These are phyloP conservation scores for Warburgia ugandensis DNA, from an alignment of 164 flowering plant species.

Conservation along the genomic window DNA sequence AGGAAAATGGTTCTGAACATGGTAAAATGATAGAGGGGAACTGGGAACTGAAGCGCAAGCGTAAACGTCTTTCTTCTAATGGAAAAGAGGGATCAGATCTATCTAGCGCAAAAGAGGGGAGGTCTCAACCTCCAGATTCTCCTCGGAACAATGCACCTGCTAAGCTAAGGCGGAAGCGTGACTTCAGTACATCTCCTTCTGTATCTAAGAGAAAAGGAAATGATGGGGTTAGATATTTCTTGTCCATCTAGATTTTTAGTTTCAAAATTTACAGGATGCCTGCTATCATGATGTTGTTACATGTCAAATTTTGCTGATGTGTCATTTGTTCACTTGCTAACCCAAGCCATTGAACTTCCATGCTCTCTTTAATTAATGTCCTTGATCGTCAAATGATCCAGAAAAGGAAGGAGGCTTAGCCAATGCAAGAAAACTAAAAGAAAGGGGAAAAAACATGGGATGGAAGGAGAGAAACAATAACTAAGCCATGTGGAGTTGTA, in stretches of 20 bases:
- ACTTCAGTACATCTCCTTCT: conserved; percentile 25
- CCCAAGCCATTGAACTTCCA: too few relatives aligned
- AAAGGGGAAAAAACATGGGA: too few relatives aligned
- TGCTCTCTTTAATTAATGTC: too few relatives aligned
- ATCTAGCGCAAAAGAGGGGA: conserved; percentile 39
- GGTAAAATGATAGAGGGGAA: conserved; percentile 56
- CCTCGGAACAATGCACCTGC: conserved; percentile 30
- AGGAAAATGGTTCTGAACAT: conserved; percentile 37
- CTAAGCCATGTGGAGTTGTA: too few relatives aligned
- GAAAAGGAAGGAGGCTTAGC: too few relatives aligned
- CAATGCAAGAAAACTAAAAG: too few relatives aligned
- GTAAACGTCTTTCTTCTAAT: conserved; percentile 64
- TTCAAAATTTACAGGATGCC: background rate
- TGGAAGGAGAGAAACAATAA: too few relatives aligned
- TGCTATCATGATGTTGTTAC: too few relatives aligned
- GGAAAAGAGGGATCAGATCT: too few relatives aligned
- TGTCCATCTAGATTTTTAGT: background rate
- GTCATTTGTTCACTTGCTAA: too few relatives aligned
- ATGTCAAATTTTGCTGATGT: too few relatives aligned
- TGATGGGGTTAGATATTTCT: conserved; percentile 75
- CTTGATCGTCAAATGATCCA: too few relatives aligned
- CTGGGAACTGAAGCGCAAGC: conserved; percentile 86
- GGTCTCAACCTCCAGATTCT: conserved; percentile 37
- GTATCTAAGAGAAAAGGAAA: conserved; percentile 72
- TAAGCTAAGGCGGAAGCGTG: conserved; percentile 34